phyloP scores from a whole-genome alignment of 495 filamentous ascomycete species.

The Cercophora sp. region DNA sequence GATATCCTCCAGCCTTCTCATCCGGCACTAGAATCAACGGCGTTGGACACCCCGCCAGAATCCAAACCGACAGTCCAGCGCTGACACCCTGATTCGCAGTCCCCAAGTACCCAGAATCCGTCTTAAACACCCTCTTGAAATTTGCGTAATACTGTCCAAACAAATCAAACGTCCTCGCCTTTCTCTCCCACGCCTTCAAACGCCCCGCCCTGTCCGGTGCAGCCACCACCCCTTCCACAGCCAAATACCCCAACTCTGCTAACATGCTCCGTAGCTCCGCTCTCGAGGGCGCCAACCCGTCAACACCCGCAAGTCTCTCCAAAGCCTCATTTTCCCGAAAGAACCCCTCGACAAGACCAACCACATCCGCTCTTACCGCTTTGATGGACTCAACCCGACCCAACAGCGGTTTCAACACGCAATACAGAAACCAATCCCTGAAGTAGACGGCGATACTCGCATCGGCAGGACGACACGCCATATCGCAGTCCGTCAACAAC shows the following conservation, averaged over 20 bases:
- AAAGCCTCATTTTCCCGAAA: neutral
- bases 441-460: neutral
- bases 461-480: neutral
- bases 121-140: neutral
- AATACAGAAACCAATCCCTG: neutral
- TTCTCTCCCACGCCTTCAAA: neutral
- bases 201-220: neutral
- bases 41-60: neutral
- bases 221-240: neutral
- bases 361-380: neutral
- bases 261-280: neutral
- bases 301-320: neutral
- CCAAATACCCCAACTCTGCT: neutral
- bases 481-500: neutral
- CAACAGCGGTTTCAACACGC: neutral
- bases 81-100: neutral
- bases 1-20: neutral
- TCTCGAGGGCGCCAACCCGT: neutral
- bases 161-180: neutral
- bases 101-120: neutral
- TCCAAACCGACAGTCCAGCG: neutral
- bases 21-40: neutral
- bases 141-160: neutral
- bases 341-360: neutral
- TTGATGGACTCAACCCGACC: neutral